Base-by-base conservation (phyloP, 129 eudicot species). In the Centaurea solstitialis region DNA sequence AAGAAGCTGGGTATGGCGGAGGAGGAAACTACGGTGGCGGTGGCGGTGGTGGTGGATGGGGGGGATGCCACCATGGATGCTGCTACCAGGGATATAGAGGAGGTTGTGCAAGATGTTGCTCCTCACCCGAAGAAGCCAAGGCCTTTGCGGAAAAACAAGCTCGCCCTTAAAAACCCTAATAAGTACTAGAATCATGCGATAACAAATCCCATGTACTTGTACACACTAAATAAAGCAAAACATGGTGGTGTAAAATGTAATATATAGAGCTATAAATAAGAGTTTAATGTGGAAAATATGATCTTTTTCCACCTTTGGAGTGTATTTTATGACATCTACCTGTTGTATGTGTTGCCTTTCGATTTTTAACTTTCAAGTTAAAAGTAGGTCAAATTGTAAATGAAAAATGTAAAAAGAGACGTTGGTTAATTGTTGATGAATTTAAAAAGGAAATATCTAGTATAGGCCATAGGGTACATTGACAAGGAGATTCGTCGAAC, bases 241-340 rank as follows among this genome's bases (percentile, higher is more conserved):
- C 83, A 79, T 69, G 82, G 70, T 79, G 47, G 9, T 70, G 76
- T 70, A 79, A 13, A 68, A 33, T 70, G 76, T 70, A 79, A 13
- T 78, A 53, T 0, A 57, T n/a, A n/a, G n/a, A 38, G 2, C 40
- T 57, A 79, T 35, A 23, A 68, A 40, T 75, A 70, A 6, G 59
- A 50, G 65, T 57, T 57, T 35, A 57, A 35, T 33, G 76, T 61
- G 83, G 77, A 70, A 79, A 70, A 79, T 57, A 9, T n/a, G 15
- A 37, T 71, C 12, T 79, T 79, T 70, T 79, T 61, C 76, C 77
- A 41, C 76, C 18, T 70, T 79, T 33, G 40, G 72, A 35, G 40
- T 70, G 35, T 70, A 12, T 30, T 30, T n/a, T n/a, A n/a, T n/a
- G n/a, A n/a, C n/a, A n/a, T n/a, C n/a, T n/a, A n/a, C n/a, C n/a